Conservation (phyloP, 495 filamentous ascomycete genomes). For the Penicillium antarcticum region DNA sequence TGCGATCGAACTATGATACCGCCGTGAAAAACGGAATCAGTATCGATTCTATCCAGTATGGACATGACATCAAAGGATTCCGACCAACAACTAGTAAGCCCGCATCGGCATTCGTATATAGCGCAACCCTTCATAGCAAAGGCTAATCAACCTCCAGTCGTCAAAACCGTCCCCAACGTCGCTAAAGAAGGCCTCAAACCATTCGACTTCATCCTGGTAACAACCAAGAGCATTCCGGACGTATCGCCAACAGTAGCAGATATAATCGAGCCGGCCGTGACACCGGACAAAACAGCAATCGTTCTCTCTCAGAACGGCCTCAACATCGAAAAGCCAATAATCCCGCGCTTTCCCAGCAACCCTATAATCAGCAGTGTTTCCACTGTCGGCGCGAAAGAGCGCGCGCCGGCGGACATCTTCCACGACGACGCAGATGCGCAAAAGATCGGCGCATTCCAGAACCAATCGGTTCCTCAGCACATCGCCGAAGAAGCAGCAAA, state of each 20-base stretch:
- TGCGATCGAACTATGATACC: conserved; percentile 53
- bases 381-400: conserved; percentile 49
- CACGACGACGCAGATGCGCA: conserved; percentile 41
- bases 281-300: conserved; percentile 45
- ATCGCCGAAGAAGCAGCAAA: conserved; percentile 21
- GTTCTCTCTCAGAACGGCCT: conserved; percentile 62
- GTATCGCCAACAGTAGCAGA: conserved; percentile 30
- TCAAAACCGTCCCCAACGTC: conserved; percentile 37
- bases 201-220: conserved; percentile 52
- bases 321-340: conserved; percentile 57
- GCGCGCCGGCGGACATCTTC: conserved; percentile 37
- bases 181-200: conserved; percentile 15
- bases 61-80: conserved; percentile 17
- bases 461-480: conserved; percentile 4
- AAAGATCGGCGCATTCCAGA: conserved; percentile 44
- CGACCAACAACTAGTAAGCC: conserved; percentile 7
- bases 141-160: conserved; percentile 17
- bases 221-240: conserved; percentile 40
- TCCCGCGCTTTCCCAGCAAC: conserved; percentile 48
- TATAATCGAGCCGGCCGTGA: conserved; percentile 52
- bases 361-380: conserved; percentile 50
- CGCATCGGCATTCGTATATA: background rate
- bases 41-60: conserved; percentile 44
- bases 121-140: too few relatives aligned
- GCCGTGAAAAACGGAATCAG: conserved; percentile 46